These are phyloP conservation scores for Podaxis carcinomalis DNA, from an alignment of 768 basidiomycete species.

Conservation along the genomic window DNA sequence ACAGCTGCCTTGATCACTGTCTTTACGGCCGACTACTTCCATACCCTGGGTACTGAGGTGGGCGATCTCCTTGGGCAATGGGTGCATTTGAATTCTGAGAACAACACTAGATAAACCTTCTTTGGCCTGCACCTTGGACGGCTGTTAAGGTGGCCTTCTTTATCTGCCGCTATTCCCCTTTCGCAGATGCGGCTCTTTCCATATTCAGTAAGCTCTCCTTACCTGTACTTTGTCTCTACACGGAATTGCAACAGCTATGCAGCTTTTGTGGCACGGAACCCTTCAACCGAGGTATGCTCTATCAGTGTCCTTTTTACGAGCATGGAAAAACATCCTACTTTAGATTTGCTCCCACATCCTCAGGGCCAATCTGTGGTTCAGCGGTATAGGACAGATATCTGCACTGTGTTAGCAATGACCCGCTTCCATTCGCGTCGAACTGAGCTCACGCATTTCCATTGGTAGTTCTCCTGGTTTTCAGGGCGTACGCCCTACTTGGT, in stretches of 20 bases:
- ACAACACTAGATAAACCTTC: background rate
- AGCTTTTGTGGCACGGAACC: background rate
- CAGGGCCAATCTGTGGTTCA: no score
- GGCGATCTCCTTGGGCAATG: background rate
- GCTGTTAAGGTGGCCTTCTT: background rate
- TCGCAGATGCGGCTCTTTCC: background rate
- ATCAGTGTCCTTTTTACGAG: no score
- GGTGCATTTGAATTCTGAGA: background rate
- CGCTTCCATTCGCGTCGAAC: no score
- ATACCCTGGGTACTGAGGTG: background rate
- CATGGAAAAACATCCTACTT: no score
- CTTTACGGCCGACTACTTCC: background rate
- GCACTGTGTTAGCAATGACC: no score
- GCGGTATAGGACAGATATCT: no score
- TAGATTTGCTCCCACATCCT: no score
- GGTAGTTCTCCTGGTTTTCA: no score
- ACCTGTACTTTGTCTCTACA: no score
- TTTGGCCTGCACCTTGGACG: slow-evolving; percentile 1
- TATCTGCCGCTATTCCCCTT: background rate
- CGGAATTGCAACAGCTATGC: no score
- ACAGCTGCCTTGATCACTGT: background rate
- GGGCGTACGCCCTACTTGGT: no score
- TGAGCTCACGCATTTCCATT: no score
- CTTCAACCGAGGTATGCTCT: background rate
- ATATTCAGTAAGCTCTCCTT: background rate